Base-by-base conservation (phyloP, 108 stramenopile species). In the Craspedostauros australis region DNA sequence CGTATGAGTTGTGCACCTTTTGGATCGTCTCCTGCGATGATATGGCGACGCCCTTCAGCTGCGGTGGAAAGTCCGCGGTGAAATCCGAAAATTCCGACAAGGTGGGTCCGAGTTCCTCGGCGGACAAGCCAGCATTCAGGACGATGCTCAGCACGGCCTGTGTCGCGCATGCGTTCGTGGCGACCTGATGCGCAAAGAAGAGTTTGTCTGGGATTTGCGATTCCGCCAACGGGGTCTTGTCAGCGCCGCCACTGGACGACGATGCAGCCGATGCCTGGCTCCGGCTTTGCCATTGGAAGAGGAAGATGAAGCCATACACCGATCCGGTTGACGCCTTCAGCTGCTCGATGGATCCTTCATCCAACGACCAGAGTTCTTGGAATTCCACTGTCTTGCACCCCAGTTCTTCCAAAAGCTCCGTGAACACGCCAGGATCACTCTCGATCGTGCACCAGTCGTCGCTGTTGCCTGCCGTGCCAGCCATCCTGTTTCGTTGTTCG, bases 361-460 rank as follows among this genome's bases (percentile, higher is more conserved):
- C 91, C 53, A 94, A 61, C n/a, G 61, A 60, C 75, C 77, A 90
- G 16, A 94, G 53, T 54, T 88, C 88, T 61, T 84, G 63, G 34
- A 91, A 59, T 53, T 91, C 79, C 15, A 88, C 91, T 31, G 75
- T 66, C 39, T 76, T 52, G 12, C 80, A 84, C 29, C 95, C 95
- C 38, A 94, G 67, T 6, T 68, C 73, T 66, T 88, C 83, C 15
- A 96, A 73, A 21, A 96, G 68, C 54, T 91, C 87, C 30, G 93
- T 93, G 51, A 88, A 92, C 8, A 91, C 88, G 21, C 91, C 92
- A n/a, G 92, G 95, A 57, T 94, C 93, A 50, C 73, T 71, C 43
- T 80, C 78, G 41, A 80, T 80, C 15, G 73, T 74, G 50, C 78
- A 80, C 78, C 78, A 80, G 61, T 80, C 70, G 22, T 68, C 60